Evolutionary conservation across 2,329 filamentous ascomycete species (phyloP).

Genomic region (Lecanicillium sp.): DNA sequence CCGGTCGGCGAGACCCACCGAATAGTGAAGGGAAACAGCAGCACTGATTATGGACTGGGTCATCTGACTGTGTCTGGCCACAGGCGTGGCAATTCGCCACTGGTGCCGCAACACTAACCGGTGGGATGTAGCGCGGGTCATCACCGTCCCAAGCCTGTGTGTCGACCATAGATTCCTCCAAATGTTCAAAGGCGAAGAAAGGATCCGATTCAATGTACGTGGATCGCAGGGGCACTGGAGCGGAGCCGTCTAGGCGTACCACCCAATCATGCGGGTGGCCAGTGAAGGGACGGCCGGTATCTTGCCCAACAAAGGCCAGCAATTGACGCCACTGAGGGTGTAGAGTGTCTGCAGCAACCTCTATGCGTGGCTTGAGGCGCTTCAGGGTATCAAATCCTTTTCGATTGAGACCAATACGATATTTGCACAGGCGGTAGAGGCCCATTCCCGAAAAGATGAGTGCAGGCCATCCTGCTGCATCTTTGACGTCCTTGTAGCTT

Average conservation of each 20-base stretch:
- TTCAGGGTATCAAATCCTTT: conserved; percentile 25
- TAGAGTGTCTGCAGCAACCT: conserved; percentile 44
- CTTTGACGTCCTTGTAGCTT: conserved; percentile 51
- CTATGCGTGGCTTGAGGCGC: conserved; percentile 36
- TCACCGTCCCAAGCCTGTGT: conserved; percentile 37
- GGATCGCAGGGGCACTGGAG: conserved; percentile 31
- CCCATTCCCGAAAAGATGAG: conserved; percentile 51
- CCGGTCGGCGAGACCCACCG: conserved; percentile 29
- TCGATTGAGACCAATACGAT: conserved; percentile 39
- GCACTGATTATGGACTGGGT: conserved; percentile 39
- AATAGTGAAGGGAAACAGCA: conserved; percentile 47
- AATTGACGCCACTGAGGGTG: conserved; percentile 46
- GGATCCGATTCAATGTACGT: conserved; percentile 40
- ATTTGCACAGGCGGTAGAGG: conserved; percentile 54
- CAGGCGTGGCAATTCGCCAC: conserved; percentile 32
- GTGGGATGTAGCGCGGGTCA: conserved; percentile 37
- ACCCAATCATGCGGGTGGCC: conserved; percentile 48
- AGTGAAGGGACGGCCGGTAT: conserved; percentile 29
- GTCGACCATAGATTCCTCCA: conserved; percentile 43
- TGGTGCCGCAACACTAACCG: conserved; percentile 16
- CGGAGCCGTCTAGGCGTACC: conserved; percentile 30
- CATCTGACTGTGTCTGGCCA: conserved; percentile 40
- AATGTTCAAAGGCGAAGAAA: conserved; percentile 37
- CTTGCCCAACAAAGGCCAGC: conserved; percentile 36
- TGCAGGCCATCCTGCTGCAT: conserved; percentile 46